Evolutionary conservation across 2,329 filamentous ascomycete genomes (phyloP).

Genomic region (Neodidymelliopsis sp.): DNA sequence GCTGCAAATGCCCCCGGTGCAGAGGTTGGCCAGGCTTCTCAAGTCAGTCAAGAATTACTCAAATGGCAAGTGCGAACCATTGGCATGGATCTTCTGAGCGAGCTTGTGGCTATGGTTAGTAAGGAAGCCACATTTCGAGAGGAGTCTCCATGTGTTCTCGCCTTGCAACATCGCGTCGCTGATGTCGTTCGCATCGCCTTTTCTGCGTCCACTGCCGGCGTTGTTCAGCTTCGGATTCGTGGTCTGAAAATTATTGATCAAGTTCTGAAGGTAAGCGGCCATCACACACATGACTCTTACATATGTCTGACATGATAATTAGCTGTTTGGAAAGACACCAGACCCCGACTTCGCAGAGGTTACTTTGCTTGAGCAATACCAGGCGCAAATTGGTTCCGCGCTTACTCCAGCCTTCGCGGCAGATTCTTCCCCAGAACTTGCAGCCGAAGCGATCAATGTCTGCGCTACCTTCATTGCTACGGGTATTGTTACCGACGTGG

Average conservation of each 20-base stretch:
- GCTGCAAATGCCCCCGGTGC: constrained; percentile 65
- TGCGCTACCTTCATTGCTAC: constrained; percentile 98
- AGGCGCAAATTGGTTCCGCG: constrained; percentile 96
- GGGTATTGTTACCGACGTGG: constrained; percentile 95
- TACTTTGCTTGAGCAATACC: constrained; percentile 95
- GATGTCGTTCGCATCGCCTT: constrained; percentile 98
- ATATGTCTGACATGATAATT: constrained; percentile 11
- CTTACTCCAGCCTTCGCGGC: constrained; percentile 94
- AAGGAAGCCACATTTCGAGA: constrained; percentile 82
- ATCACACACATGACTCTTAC: background rate
- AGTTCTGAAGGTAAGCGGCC: constrained; percentile 70
- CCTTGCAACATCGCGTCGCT: constrained; percentile 82
- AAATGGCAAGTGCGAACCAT: constrained; percentile 97
- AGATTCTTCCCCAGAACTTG: constrained; percentile 94
- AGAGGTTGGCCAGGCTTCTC: constrained; percentile 49
- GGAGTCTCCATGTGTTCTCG: constrained; percentile 77
- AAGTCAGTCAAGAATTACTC: constrained; percentile 78
- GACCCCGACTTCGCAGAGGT: constrained; percentile 98
- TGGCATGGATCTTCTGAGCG: constrained; percentile 85
- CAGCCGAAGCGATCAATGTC: constrained; percentile 94
- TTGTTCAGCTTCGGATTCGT: constrained; percentile 87
- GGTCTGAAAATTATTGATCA: constrained; percentile 94
- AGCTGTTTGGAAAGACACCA: constrained; percentile 91
- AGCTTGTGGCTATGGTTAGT: constrained; percentile 79
- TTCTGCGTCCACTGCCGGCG: constrained; percentile 92